Evolutionary conservation across 2,329 filamentous ascomycete genomes (phyloP).

Genomic region (Helotiales sp.): DNA sequence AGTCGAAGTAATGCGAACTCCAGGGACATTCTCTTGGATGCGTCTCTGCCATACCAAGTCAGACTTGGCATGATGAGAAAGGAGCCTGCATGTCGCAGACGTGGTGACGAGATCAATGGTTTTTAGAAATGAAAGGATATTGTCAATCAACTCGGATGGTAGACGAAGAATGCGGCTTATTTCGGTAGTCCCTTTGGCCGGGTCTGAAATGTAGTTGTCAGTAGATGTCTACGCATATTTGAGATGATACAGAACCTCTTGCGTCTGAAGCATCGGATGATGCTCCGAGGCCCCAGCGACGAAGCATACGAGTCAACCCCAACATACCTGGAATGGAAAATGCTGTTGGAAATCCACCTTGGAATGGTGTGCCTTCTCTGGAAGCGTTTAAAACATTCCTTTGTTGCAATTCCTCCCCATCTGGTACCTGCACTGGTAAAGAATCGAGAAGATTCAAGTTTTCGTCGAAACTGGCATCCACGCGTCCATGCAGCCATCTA

Average conservation of each 20-base stretch:
- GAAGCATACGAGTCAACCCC: not conserved
- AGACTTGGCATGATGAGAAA: conserved; percentile 59
- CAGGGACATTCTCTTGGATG: conserved; percentile 68
- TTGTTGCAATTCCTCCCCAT: not conserved
- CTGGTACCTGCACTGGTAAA: not conserved
- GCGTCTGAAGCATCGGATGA: not conserved
- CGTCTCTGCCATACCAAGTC: conserved; percentile 73
- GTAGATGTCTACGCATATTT: not conserved
- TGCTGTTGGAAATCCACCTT: not conserved
- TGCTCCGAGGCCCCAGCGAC: not conserved
- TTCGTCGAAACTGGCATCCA: conserved; percentile 21
- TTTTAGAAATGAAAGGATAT: conserved; percentile 67
- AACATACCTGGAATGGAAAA: not conserved
- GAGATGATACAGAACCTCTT: no score
- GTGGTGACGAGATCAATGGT: conserved; percentile 62
- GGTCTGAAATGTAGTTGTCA: not conserved
- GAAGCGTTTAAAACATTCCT: not conserved
- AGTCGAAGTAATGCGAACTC: conserved; percentile 50
- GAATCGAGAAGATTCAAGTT: conserved; percentile 19
- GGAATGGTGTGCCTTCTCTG: not conserved
- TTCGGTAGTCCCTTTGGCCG: not conserved
- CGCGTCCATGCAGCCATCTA: conserved; percentile 25
- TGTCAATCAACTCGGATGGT: conserved; percentile 73
- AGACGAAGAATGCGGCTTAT: conserved; percentile 49
- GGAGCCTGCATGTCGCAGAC: conserved; percentile 59